Evolutionary conservation across 495 filamentous ascomycete species (phyloP).

Genomic region (Penicillium coprophilum): DNA sequence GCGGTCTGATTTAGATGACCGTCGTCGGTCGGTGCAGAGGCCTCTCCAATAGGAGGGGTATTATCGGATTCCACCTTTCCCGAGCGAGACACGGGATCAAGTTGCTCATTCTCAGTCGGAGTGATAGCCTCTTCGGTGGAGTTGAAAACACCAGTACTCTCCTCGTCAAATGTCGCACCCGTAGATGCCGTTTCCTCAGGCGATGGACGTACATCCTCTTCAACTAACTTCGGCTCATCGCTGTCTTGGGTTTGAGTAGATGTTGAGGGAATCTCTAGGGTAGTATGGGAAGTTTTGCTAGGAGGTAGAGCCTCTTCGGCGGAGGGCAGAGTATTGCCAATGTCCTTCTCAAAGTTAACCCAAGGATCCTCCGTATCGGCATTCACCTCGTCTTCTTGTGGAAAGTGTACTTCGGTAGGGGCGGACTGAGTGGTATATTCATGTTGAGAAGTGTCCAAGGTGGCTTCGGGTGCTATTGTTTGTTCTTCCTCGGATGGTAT

Average conservation of each 20-base stretch:
- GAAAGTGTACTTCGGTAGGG: not conserved
- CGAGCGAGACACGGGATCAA: not conserved
- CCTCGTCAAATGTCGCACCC: not conserved
- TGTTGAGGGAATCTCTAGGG: not conserved
- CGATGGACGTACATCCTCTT: not conserved
- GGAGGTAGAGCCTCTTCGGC: not conserved
- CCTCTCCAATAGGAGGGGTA: not conserved
- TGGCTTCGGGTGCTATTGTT: not conserved
- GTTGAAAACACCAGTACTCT: not conserved
- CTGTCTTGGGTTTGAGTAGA: not conserved
- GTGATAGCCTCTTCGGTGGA: not conserved
- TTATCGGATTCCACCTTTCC: not conserved
- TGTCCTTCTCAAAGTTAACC: slow-evolving; percentile 1
- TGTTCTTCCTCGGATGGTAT: not conserved
- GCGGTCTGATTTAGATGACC: not conserved
- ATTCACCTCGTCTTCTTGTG: not conserved
- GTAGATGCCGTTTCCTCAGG: not conserved
- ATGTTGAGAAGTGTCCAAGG: too few species aligned
- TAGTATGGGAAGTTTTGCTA: not conserved
- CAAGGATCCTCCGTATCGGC: not conserved
- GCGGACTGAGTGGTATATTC: not conserved
- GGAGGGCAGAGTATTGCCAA: not conserved
- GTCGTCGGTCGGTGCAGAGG: not conserved
- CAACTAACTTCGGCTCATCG: not conserved
- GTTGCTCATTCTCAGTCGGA: not conserved